Evolutionary conservation across 75 land plant species (phyloP).

Genomic region (Larix kaempferi): DNA sequence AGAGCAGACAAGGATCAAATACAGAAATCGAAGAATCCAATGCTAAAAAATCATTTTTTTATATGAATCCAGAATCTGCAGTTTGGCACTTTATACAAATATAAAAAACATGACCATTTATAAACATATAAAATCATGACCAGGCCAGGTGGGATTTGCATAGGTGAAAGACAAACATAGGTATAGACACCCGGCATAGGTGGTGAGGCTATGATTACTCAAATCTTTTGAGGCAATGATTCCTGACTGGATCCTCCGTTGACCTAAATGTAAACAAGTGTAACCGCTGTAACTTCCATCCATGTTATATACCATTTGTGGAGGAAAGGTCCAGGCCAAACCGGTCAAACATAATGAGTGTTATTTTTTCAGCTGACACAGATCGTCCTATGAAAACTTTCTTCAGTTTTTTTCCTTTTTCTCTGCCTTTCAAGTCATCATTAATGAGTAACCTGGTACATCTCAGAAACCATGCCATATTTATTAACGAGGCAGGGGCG

Average conservation of each 20-base stretch:
- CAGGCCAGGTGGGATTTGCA: neutral
- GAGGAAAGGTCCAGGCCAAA: neutral
- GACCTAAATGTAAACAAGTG: neutral
- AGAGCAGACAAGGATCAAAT: neutral
- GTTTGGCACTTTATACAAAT: too few species aligned
- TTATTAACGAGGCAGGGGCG: neutral
- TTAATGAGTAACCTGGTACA: neutral
- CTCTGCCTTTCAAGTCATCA: constrained; percentile 1
- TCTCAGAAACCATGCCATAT: neutral
- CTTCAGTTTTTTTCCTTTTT: neutral
- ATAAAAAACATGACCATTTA: too few species aligned
- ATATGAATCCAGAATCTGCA: too few species aligned
- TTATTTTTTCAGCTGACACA: neutral
- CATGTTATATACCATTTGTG: neutral
- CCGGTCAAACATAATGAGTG: neutral
- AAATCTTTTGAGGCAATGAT: neutral
- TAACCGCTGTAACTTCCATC: neutral
- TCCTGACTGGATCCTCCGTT: neutral
- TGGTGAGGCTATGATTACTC: neutral
- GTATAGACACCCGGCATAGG: neutral
- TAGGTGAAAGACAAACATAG: neutral
- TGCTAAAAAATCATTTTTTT: neutral
- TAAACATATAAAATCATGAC: too few species aligned
- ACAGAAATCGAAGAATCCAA: constrained; percentile 6
- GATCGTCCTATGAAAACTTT: neutral